Percentiles rank a stretch among this genome's conserved stretches.
Evolutionary conservation across 768 basidiomycete genomes (phyloP).

Genomic region (Tricholoma saponaceum): DNA sequence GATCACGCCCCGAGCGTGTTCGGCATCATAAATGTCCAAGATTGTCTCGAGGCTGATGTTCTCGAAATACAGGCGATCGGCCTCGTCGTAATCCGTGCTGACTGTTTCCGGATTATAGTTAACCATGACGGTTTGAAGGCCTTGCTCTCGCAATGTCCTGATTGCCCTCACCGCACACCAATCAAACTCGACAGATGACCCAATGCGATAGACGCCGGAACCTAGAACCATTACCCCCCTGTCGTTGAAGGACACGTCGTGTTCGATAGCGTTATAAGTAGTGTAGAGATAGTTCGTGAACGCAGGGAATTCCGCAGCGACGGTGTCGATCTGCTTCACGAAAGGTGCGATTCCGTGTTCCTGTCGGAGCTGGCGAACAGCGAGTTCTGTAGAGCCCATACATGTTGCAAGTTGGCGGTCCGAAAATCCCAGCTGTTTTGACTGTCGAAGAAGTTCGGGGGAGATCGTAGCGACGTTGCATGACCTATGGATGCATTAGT

Average conservation of each 20-base stretch:
- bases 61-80: constrained; percentile 97
- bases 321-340: constrained; percentile 98
- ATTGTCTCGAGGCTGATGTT: constrained; percentile 97
- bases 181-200: constrained; percentile 98
- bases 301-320: constrained; percentile 98
- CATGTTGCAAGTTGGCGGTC: constrained; percentile 84
- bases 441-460: constrained; percentile 60
- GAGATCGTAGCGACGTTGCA: constrained; percentile 64
- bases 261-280: constrained; percentile 94
- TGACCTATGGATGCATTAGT: constrained; percentile 35
- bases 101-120: constrained; percentile 99
- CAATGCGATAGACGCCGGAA: constrained; percentile 97
- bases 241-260: constrained; percentile 87
- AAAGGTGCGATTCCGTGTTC: constrained; percentile 82
- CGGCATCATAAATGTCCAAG: constrained; percentile 92
- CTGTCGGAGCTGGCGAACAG: constrained; percentile 84
- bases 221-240: constrained; percentile 96
- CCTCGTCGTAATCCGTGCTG: constrained; percentile 98
- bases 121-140: constrained; percentile 95
- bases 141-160: constrained; percentile 91
- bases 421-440: constrained; percentile 95
- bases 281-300: constrained; percentile 99
- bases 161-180: constrained; percentile 99
- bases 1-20: constrained; percentile 87
- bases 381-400: constrained; percentile 88